These are phyloP conservation scores for Galerina sulciceps DNA, from an alignment of 768 basidiomycete genomes.

Conservation along the genomic window DNA sequence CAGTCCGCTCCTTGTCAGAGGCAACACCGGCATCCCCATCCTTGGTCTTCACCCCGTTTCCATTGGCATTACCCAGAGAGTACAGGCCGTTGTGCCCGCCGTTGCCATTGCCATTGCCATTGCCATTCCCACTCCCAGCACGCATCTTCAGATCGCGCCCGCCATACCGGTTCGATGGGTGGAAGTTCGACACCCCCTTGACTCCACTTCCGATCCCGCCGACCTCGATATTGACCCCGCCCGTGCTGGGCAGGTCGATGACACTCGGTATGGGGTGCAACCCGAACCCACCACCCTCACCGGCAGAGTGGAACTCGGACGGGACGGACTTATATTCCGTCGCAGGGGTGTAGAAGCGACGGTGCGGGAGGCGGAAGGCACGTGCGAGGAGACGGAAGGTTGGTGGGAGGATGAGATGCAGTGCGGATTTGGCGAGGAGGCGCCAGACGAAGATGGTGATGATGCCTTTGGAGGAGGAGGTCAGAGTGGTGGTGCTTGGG, in stretches of 20 bases:
- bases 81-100: background rate
- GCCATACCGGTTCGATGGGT: conserved; percentile 30
- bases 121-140: conserved; percentile 27
- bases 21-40: conserved; percentile 19
- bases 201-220: conserved; percentile 48
- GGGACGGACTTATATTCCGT: conserved; percentile 84
- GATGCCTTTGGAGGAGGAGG: conserved; percentile 53
- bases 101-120: conserved; percentile 1
- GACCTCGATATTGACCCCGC: conserved; percentile 46
- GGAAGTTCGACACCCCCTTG: conserved; percentile 21
- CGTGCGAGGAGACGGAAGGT: conserved; percentile 77
- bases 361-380: conserved; percentile 73
- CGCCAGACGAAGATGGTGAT: conserved; percentile 87
- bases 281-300: conserved; percentile 41
- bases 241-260: conserved; percentile 71
- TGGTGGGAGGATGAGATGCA: conserved; percentile 81
- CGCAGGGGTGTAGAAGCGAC: conserved; percentile 89
- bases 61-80: conserved; percentile 1
- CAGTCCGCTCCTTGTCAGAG: conserved; percentile 35
- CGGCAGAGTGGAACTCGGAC: conserved; percentile 46
- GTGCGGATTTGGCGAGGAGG: conserved; percentile 75
- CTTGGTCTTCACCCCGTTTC: conserved; percentile 27
- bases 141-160: conserved; percentile 64
- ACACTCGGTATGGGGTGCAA: conserved; percentile 83
- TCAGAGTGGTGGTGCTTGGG: background rate